These are phyloP conservation scores for Ceratobasidium papillatum DNA, from an alignment of 1,284 basidiomycete species.

Conservation along the genomic window DNA sequence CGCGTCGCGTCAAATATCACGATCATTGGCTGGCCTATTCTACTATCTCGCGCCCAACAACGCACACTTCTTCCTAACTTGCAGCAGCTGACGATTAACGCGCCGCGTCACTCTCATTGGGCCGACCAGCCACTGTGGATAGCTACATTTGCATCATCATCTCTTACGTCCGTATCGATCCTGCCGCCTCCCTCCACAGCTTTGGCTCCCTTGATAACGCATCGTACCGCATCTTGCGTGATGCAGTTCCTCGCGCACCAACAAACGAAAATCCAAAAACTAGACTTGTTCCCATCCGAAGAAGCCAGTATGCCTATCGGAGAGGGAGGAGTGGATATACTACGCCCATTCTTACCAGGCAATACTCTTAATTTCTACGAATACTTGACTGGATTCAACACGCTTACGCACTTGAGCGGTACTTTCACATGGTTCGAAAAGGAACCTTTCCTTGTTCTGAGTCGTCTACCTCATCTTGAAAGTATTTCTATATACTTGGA, in stretches of 20 bases:
- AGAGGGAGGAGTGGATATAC: background rate
- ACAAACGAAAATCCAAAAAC: background rate
- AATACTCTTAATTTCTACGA: background rate
- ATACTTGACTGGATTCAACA: background rate
- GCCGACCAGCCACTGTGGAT: conserved; percentile 5
- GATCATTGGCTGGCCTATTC: background rate
- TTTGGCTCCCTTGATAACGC: background rate
- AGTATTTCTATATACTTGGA: background rate
- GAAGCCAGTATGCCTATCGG: background rate
- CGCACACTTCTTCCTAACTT: conserved; percentile 8
- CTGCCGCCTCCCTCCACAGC: background rate
- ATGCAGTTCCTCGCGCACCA: background rate
- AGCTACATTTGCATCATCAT: background rate
- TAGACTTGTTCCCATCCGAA: background rate
- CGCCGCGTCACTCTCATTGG: background rate
- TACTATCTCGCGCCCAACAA: background rate
- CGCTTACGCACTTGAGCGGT: background rate
- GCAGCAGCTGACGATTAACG: background rate
- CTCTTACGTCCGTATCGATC: background rate
- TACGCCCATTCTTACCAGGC: background rate
- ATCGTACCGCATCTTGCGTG: background rate
- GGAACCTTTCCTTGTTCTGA: background rate
- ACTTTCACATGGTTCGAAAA: conserved; percentile 1
- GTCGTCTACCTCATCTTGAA: background rate
- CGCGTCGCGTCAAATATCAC: background rate